These are phyloP conservation scores for Tothia fuscella DNA, from an alignment of 2,329 filamentous ascomycete genomes.

Conservation along the genomic window DNA sequence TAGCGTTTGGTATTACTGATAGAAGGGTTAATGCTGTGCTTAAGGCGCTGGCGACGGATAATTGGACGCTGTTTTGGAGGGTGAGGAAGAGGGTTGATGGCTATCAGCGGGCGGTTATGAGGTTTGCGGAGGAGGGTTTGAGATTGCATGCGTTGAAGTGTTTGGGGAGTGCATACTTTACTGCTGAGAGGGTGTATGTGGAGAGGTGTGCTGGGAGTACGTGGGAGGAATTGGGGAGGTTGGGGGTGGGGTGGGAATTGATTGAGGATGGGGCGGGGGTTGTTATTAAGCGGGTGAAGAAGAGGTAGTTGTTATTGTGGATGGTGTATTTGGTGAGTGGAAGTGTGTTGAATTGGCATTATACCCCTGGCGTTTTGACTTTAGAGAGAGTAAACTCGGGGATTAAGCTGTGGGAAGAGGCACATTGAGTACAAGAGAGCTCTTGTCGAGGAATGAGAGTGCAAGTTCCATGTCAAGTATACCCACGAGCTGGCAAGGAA, in stretches of 20 bases:
- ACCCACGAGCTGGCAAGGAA: too few species aligned
- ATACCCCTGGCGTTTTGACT: too few species aligned
- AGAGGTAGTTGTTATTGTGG: constrained; percentile 20
- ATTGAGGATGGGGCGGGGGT: constrained; percentile 64
- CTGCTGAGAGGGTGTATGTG: constrained; percentile 54
- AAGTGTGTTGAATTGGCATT: too few species aligned
- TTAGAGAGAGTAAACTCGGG: too few species aligned
- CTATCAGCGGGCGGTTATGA: constrained; percentile 66
- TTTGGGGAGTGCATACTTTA: constrained; percentile 70
- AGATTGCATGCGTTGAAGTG: constrained; percentile 72
- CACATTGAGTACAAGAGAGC: too few species aligned
- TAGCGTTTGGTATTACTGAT: constrained; percentile 50
- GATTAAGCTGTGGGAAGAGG: too few species aligned
- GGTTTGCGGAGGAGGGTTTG: constrained; percentile 66
- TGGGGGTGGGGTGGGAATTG: constrained; percentile 76
- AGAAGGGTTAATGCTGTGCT: constrained; percentile 58
- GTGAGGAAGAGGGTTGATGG: constrained; percentile 64
- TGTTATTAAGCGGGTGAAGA: constrained; percentile 56
- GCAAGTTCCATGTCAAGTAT: too few species aligned
- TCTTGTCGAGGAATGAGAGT: too few species aligned
- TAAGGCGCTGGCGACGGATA: constrained; percentile 60
- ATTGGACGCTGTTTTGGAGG: constrained; percentile 70
- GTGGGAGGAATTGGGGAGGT: constrained; percentile 62
- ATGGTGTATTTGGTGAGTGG: too few species aligned
- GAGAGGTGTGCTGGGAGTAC: constrained; percentile 53